Conservation (phyloP, 1,284 basidiomycete genomes). For the Microbotryum scabiosae region DNA sequence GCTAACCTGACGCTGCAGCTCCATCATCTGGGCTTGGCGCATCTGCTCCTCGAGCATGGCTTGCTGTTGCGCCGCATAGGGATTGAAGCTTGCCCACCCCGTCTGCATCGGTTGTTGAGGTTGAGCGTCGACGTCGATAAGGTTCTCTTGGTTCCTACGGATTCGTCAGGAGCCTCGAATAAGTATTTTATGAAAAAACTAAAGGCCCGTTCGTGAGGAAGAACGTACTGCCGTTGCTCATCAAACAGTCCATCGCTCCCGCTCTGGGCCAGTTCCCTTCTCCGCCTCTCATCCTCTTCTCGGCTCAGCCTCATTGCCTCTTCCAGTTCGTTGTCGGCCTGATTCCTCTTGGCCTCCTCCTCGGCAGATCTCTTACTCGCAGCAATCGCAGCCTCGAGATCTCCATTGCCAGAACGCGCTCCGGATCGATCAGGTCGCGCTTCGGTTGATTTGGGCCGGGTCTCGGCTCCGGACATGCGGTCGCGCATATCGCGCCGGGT, state of each 20-base stretch:
- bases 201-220: not conserved
- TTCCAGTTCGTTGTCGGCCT: constrained; percentile 74
- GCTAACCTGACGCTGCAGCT: constrained; percentile 35
- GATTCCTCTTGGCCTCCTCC: constrained; percentile 37
- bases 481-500: constrained; percentile 86
- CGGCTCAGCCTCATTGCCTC: constrained; percentile 69
- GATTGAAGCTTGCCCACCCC: constrained; percentile 47
- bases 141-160: constrained; percentile 23
- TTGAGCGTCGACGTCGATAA: constrained; percentile 34
- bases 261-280: constrained; percentile 53
- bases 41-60: constrained; percentile 45
- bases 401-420: constrained; percentile 45
- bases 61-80: constrained; percentile 46
- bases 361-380: constrained; percentile 42
- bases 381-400: constrained; percentile 47
- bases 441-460: not conserved
- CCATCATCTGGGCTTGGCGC: constrained; percentile 34
- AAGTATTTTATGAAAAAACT: not conserved
- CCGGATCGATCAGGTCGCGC: constrained; percentile 5
- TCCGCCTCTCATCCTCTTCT: constrained; percentile 58
- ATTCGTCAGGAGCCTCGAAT: too few species aligned
- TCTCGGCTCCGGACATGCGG: constrained; percentile 65
- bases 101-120: constrained; percentile 42
- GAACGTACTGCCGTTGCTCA: constrained; percentile 47
- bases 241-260: constrained; percentile 76